Evolutionary conservation across 495 filamentous ascomycete genomes (phyloP), one percentile per base, ranked within the genome.

Genomic region (Penicillium steckii): DNA sequence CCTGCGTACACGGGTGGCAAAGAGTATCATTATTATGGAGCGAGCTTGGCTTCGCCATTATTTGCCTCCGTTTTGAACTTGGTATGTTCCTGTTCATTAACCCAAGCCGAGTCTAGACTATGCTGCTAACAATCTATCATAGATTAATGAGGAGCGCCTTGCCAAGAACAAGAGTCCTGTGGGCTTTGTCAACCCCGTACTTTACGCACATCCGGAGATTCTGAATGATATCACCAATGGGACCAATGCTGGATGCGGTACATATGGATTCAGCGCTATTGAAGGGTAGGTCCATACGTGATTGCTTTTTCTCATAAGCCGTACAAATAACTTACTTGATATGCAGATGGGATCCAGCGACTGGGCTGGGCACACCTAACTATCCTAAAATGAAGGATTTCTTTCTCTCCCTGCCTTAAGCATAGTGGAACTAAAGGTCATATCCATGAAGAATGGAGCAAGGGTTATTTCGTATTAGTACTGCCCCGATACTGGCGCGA

Each of bases 41-140:
- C 84, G 8, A 81, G 76, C 37, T 70, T 82, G 32, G 72, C 81
- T 17, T 67, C 81, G 41, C 84, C 84, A 3, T 55, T 83, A 9
- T 80, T 77, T 52, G 84, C 76, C 0, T 70, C 79, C 2, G 65
- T 87, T 19, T 54, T 88, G 5, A 86, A 51, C 19, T 37, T 65
- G 53, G 62, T 65, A 60, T 30, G 59, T 52, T 38, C n/a, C 8
- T 8, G 29, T 32, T 8, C 29, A 3, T 32, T 8, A n/a, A n/a
- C 1, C 29, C 3, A 12, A 4, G 29, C 10, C 29, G n/a, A n/a
- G 0, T 8, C 10, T 0, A 15, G 15, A 15, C 8, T 15, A 12
- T 37, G 33, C 5, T 3, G 18, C 38, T 41, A 23, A 41, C 0
- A 13, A 6, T 41, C 3, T 8, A 9, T 37, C 29, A 0, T 37